Conservation (phyloP, 306 rosid genomes). For the Ormosia emarginata region DNA sequence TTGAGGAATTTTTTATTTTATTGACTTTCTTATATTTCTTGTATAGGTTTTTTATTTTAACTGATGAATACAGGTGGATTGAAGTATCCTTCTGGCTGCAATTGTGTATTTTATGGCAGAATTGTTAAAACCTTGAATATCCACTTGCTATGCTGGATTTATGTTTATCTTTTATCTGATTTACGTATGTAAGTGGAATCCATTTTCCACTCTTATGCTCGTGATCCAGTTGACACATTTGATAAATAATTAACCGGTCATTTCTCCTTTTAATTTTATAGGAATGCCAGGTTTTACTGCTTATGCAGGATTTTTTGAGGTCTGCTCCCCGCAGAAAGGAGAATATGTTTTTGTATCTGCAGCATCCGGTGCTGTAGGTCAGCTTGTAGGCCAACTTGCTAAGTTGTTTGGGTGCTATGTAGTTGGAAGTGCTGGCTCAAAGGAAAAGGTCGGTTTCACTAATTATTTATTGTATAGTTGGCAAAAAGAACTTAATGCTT, state of each 20-base stretch:
- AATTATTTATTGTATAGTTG: not conserved
- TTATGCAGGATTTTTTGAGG: slow-evolving; percentile 47
- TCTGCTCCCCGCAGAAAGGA: slow-evolving; percentile 42
- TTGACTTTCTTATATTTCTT: not conserved
- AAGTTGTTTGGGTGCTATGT: slow-evolving; percentile 61
- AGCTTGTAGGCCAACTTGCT: slow-evolving; percentile 59
- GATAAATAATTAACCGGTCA: not conserved
- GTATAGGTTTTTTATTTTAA: too few relatives aligned
- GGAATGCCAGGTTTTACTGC: slow-evolving; percentile 69
- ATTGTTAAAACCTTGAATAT: not conserved
- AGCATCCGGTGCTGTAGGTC: slow-evolving; percentile 61
- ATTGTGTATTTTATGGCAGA: not conserved
- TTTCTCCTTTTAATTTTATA: not conserved
- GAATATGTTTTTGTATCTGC: slow-evolving; percentile 55
- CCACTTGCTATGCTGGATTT: not conserved
- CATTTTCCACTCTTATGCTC: not conserved
- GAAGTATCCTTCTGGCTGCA: not conserved
- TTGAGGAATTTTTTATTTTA: not conserved
- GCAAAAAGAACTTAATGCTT: not conserved
- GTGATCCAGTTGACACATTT: not conserved
- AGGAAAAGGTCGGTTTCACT: slow-evolving; percentile 32
- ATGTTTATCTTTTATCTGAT: not conserved
- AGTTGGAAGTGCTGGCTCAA: slow-evolving; percentile 61
- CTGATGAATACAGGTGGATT: too few relatives aligned
- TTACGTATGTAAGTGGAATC: not conserved